Conservation (phyloP, 129 eudicot species). For the Scalesia atractyloides region DNA sequence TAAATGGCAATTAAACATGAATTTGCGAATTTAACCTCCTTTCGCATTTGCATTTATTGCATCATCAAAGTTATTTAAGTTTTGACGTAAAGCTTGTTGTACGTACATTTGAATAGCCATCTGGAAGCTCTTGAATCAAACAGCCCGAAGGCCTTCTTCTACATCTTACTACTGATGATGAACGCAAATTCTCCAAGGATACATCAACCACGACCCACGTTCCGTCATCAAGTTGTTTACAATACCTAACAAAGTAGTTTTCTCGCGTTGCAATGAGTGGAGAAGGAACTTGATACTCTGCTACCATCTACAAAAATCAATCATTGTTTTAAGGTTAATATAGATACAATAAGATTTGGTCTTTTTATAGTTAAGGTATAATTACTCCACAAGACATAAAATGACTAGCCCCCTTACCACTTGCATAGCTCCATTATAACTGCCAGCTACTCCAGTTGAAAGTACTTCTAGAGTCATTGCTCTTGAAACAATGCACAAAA, state of each 20-base stretch:
- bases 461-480: slow-evolving; percentile 87
- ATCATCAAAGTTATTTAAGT: not conserved
- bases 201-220: slow-evolving; percentile 96
- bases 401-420: slow-evolving; percentile 56
- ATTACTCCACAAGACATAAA: not conserved
- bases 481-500: slow-evolving; percentile 84
- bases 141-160: slow-evolving; percentile 97
- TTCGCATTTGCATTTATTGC: not conserved
- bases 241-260: slow-evolving; percentile 82
- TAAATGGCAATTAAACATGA: not conserved
- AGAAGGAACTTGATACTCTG: slow-evolving; percentile 92
- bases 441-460: slow-evolving; percentile 94
- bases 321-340: not conserved
- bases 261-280: slow-evolving; percentile 97
- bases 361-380: not conserved
- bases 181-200: slow-evolving; percentile 74
- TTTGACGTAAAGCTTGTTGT: not conserved
- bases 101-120: slow-evolving; percentile 86
- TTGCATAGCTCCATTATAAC: slow-evolving; percentile 95
- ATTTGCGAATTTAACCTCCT: not conserved
- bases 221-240: slow-evolving; percentile 78
- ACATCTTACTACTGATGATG: slow-evolving; percentile 54
- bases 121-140: slow-evolving; percentile 83
- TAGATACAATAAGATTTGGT: not conserved
- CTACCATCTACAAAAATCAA: slow-evolving; percentile 71